Percentiles rank a stretch among this genome's conserved stretches.
phyloP scores from a whole-genome alignment of 768 basidiomycete species.

The Hypholoma sublateritium region DNA sequence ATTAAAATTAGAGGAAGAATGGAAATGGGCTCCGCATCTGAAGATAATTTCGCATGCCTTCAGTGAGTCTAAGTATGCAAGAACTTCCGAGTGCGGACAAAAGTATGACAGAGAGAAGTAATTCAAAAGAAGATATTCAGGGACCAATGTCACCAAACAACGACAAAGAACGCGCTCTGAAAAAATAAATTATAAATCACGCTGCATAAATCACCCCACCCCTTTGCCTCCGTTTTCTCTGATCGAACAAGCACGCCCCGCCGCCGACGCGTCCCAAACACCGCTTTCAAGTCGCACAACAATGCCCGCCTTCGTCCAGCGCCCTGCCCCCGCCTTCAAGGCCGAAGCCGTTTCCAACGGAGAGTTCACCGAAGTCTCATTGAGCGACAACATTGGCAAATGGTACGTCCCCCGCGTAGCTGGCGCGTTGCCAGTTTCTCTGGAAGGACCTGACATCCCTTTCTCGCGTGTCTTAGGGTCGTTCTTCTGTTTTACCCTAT shows the following conservation, averaged over 20 bases:
- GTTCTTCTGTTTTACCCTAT: conserved; percentile 93
- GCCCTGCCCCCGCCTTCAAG: conserved; percentile 81
- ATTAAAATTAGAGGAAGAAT: too few species aligned
- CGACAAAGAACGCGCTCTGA: conserved; percentile 7
- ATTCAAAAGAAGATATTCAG: not conserved
- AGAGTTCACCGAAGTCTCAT: conserved; percentile 74
- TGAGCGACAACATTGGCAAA: conserved; percentile 74
- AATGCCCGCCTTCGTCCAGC: conserved; percentile 73
- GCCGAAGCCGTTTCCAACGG: conserved; percentile 76
- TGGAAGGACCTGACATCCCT: too few species aligned
- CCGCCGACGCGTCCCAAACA: not conserved
- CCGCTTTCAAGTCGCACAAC: not conserved
- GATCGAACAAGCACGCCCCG: not conserved
- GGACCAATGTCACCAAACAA: conserved; percentile 14
- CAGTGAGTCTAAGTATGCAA: too few species aligned
- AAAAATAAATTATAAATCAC: not conserved
- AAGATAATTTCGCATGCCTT: too few species aligned
- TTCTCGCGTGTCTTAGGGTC: conserved; percentile 53
- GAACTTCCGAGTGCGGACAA: too few species aligned
- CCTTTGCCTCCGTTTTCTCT: not conserved
- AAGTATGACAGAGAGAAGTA: too few species aligned
- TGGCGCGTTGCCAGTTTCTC: too few species aligned
- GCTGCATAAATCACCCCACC: not conserved
- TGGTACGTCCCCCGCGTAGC: conserved; percentile 51
- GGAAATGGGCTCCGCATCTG: too few species aligned